Evolutionary conservation across 179 eudicot genomes (phyloP), one percentile per base, ranked within the genome.

Genomic region (Amaranthus tricolor): DNA sequence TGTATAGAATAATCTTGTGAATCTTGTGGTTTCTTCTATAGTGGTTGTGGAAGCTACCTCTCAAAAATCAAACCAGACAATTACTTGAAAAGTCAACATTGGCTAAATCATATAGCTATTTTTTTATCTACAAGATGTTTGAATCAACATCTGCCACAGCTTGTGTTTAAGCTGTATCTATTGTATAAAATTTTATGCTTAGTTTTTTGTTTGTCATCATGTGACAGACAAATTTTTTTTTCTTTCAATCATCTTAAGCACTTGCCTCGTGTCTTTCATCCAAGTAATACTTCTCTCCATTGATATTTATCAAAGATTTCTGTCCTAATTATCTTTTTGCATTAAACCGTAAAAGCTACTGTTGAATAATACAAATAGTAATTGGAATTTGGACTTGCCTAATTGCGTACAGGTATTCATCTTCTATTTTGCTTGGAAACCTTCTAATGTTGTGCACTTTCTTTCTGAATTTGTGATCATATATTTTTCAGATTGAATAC

Each of bases 401-500:
- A n/a, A n/a, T n/a, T 2, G 31, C 31, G 31, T 24, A 15, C 66
- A 62, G 14, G 17, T 14, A 40, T 62, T 5, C 7, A 31, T 40
- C 47, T 55, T 6, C 13, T 14, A 5, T 21, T 51, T 52, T 19
- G 16, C 10, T 12, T 50, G 13, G 7, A 50, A 44, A 12, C 4
- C 56, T 17, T 48, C 53, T 49, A 66, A 63, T 43, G 1, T 50
- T 19, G 49, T 50, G 66, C 51, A 51, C 54, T 21, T 62, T 12
- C 16, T 24, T 63, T 76, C 66, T 45, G 62, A 6, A 19, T 19
- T 50, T 31, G n/a, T 65, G 52, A 64, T 73, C 56, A 48, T 62
- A 15, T 56, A 64, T 65, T 78, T 78, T 77, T 79, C 89, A 96
- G 99, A 81, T 83, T 96, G 55, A 96, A 96, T 82, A 96, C 98